phyloP scores from a whole-genome alignment of 1,284 basidiomycete species.

The Ceratobasidium sp. region DNA sequence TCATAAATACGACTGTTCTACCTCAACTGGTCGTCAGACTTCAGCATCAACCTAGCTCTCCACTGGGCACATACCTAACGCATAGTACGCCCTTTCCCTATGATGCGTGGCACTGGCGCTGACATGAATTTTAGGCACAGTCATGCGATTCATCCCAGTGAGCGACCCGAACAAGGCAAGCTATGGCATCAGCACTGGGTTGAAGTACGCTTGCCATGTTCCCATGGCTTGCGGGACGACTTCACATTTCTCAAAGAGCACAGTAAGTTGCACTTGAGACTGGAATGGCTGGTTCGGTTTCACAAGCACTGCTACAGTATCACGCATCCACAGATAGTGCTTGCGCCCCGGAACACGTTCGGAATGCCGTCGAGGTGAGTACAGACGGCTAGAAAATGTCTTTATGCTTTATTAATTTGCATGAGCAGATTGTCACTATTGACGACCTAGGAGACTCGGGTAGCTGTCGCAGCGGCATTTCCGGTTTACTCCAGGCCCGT shows the following conservation, averaged over 20 bases:
- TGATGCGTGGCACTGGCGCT: background rate
- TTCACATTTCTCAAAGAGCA: background rate
- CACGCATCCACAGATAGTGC: background rate
- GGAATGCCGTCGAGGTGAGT: constrained; percentile 10
- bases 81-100: background rate
- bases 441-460: constrained; percentile 13
- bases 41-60: background rate
- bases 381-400: background rate
- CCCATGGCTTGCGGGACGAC: constrained; percentile 22
- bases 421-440: constrained; percentile 11
- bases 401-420: background rate
- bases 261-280: background rate
- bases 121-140: background rate
- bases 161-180: constrained; percentile 9
- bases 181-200: constrained; percentile 16
- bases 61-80: background rate
- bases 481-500: constrained; percentile 4
- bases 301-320: background rate
- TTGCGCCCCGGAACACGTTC: background rate
- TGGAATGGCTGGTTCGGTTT: background rate
- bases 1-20: constrained; percentile 5
- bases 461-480: constrained; percentile 1
- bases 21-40: background rate
- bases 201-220: constrained; percentile 31
- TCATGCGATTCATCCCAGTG: constrained; percentile 9